Evolutionary conservation across 2,329 filamentous ascomycete species (phyloP).

Genomic region (Hymenoscyphus scutula): DNA sequence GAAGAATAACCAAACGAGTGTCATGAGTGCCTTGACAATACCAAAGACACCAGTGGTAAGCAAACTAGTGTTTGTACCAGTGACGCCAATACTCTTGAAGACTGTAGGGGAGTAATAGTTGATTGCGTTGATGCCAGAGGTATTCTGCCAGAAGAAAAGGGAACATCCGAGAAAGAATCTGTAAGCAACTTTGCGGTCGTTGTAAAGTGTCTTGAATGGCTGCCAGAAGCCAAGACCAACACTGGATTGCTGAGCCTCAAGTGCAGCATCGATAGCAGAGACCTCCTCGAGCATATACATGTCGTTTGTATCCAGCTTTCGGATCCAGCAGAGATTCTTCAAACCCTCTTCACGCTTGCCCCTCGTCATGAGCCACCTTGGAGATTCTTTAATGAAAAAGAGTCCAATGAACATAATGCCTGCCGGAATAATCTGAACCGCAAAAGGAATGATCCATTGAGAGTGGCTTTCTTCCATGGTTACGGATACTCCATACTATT

Average conservation of each 20-base stretch:
- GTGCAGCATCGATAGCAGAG: constrained; percentile 63
- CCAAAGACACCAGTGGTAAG: constrained; percentile 44
- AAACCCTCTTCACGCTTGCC: constrained; percentile 58
- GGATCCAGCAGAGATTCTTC: constrained; percentile 61
- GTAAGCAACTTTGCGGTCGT: constrained; percentile 59
- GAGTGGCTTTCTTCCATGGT: constrained; percentile 45
- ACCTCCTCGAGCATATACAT: constrained; percentile 60
- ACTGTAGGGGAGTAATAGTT: constrained; percentile 27
- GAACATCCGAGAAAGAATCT: constrained; percentile 66
- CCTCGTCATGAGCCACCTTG: constrained; percentile 66
- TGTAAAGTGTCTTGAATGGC: constrained; percentile 57
- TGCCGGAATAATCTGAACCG: constrained; percentile 63
- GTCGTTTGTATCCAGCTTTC: constrained; percentile 54
- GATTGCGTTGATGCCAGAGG: constrained; percentile 24
- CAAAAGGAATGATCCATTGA: constrained; percentile 64
- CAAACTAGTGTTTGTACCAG: constrained; percentile 39
- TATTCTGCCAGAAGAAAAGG: constrained; percentile 30
- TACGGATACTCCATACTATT: constrained; percentile 49
- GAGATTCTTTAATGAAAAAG: constrained; percentile 63
- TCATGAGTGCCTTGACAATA: constrained; percentile 27
- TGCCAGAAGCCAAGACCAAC: constrained; percentile 73
- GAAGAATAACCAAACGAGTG: constrained; percentile 22
- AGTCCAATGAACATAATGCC: constrained; percentile 59
- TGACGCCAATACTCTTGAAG: constrained; percentile 37
- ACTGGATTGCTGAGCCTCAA: constrained; percentile 59